Evolutionary conservation across 805 yeast species (phyloP), one percentile per base, ranked within the genome.

Genomic region (Clavispora vitiphila): DNA sequence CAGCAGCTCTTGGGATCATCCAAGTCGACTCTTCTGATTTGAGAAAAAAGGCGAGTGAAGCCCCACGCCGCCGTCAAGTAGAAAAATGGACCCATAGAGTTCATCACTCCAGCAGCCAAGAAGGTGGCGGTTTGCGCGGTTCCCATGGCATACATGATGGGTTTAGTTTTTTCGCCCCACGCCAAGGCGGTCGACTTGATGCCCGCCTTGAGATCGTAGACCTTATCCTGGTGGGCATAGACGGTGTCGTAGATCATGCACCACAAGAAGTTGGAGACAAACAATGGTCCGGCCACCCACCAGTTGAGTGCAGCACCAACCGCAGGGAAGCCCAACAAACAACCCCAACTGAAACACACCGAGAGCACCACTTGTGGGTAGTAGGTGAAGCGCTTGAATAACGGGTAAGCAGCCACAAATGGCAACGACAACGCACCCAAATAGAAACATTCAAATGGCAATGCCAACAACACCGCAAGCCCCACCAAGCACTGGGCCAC

Each of bases 161-260:
- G 74, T 58, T 85, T 89, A 1, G 96, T 77, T 24, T 77, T 74
- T 18, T 75, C 77, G 8, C 95, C 95, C 99, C 99, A 95, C 2
- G 86, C 90, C 51, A 93, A 73, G 7, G 99, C 99, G 0, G 98
- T 89, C 2, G 96, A 86, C 61, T 89, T 89, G 52, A 93, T 84
- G 16, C 99, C 99, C 0, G 96, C 97, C 43, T 76, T 72, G 40
- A 86, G 67, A 64, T 93, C 99, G 56, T 83, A 93, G 39, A 62
- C 65, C 65, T 93, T 93, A 64, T 93, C 99, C 66, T 93, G 99
- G 60, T 93, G 99, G 1, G 99, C 99, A 61, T 93, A 93, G 30
- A 93, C 78, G 2, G 99, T 88, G 62, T 93, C 99, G 64, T 93
- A 93, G 39, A 82, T 81, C 90, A 93, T 86, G 51, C 96, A 83